These are phyloP conservation scores for Balakata baccata DNA, from an alignment of 345 rosid species.

Conservation along the genomic window DNA sequence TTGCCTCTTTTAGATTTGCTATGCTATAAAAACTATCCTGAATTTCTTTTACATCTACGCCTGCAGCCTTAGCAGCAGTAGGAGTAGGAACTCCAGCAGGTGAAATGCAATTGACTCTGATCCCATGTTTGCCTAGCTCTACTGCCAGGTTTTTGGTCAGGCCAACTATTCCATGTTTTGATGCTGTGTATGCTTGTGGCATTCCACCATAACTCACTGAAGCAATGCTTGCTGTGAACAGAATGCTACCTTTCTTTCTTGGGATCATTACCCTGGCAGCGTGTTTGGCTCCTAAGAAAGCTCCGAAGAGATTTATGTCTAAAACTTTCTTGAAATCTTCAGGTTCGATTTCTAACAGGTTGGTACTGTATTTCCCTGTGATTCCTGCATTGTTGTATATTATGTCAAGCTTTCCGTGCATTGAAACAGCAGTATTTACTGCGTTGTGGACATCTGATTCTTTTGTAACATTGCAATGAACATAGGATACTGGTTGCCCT, in stretches of 20 bases:
- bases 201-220: background rate
- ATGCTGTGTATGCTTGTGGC: background rate
- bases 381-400: slow-evolving; percentile 10
- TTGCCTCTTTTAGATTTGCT: background rate
- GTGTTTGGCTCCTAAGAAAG: slow-evolving; percentile 12
- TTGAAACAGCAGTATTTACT: slow-evolving; percentile 9
- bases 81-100: background rate
- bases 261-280: slow-evolving; percentile 12
- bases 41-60: background rate
- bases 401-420: slow-evolving; percentile 12
- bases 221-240: slow-evolving; percentile 8
- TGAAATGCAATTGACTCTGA: background rate
- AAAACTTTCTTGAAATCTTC: slow-evolving; percentile 2
- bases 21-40: background rate
- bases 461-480: background rate
- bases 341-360: background rate
- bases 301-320: slow-evolving; percentile 2
- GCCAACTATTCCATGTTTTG: slow-evolving; percentile 16
- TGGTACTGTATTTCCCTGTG: background rate
- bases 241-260: background rate
- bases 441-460: background rate
- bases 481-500: background rate
- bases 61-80: background rate
- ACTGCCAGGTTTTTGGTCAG: background rate
- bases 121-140: background rate